Base-by-base conservation (phyloP, 1,139 yeast genomes). In the Meyerozyma athensensis region DNA sequence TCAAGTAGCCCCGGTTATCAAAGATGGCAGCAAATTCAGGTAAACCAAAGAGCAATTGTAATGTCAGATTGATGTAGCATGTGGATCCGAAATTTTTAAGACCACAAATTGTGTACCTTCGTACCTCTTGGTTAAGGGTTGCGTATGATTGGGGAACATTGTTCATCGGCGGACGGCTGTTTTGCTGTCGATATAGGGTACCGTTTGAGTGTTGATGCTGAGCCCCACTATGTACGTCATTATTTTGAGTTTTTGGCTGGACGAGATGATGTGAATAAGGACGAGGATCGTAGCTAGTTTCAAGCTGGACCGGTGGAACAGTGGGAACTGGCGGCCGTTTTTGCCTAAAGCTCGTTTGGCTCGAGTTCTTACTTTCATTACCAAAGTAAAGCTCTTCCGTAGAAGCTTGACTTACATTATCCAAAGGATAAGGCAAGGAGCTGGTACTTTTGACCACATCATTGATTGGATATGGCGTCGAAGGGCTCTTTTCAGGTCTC, bases 61-160 rank as follows among this genome's bases (percentile, higher is more conserved):
- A 56, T 43, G 81, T 78, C 52, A 83, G 76, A 53, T 82, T 83
- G 52, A 83, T 78, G 53, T 83, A 83, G 47, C 92, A 83, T 0
- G 87, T 79, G 18, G 82, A 79, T 0, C 89, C 89, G 56, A 80
- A 60, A 52, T 84, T 83, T 36, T 76, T 63, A 34, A 84, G 58
- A 0, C 94, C 92, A 31, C 89, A 81, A 19, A 81, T 68, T 14
- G 20, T 28, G 32, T 22, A 24, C 10, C 17, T 24, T 9, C 18
- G 17, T 13, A 10, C 3, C 7, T 24, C 28, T 5, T 13, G 28
- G 14, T 14, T 12, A 12, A 5, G 8, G 32, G 32, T 9, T 16
- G 32, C 8, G 19, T 28, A 17, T 28, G 19, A 16, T 28, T 16
- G 9, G 32, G 9, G 23, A 20, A 10, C 9, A 10, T 20, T 10